Evolutionary conservation across 352 stramenopile species (phyloP).

Genomic region (Phytophthora sansomeana): DNA sequence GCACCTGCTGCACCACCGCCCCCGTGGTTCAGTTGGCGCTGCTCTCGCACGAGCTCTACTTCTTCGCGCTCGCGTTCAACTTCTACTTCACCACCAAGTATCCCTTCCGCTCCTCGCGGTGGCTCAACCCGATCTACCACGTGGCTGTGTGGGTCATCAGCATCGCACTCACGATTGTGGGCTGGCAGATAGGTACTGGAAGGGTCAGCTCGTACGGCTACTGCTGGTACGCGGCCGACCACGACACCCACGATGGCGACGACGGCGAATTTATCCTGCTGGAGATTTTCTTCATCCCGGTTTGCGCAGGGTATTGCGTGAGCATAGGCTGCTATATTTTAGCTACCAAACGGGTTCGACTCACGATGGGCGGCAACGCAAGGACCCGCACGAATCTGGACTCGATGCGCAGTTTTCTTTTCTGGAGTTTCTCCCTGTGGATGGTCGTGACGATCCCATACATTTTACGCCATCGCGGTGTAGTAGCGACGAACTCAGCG

Average conservation of each 20-base stretch:
- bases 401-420: constrained; percentile 79
- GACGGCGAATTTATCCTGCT: constrained; percentile 67
- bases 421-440: constrained; percentile 80
- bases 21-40: constrained; percentile 74
- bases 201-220: constrained; percentile 81
- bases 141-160: constrained; percentile 67
- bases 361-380: constrained; percentile 53
- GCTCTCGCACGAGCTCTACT: constrained; percentile 84
- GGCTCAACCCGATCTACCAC: constrained; percentile 78
- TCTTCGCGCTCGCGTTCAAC: constrained; percentile 86
- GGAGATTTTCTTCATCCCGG: constrained; percentile 69
- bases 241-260: constrained; percentile 35
- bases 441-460: constrained; percentile 73
- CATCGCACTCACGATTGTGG: constrained; percentile 59
- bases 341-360: constrained; percentile 72
- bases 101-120: constrained; percentile 81
- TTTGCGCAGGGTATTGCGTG: constrained; percentile 66
- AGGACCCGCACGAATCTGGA: constrained; percentile 78
- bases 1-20: constrained; percentile 68
- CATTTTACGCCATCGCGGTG: constrained; percentile 64
- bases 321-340: constrained; percentile 80
- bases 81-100: constrained; percentile 92
- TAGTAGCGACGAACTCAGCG: constrained; percentile 60
- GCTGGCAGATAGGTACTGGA: constrained; percentile 49
- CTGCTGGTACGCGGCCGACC: constrained; percentile 75